Percentiles rank a stretch among this genome's conserved stretches.
phyloP scores from a whole-genome alignment of 768 basidiomycete species.

The Boletus patriciae region DNA sequence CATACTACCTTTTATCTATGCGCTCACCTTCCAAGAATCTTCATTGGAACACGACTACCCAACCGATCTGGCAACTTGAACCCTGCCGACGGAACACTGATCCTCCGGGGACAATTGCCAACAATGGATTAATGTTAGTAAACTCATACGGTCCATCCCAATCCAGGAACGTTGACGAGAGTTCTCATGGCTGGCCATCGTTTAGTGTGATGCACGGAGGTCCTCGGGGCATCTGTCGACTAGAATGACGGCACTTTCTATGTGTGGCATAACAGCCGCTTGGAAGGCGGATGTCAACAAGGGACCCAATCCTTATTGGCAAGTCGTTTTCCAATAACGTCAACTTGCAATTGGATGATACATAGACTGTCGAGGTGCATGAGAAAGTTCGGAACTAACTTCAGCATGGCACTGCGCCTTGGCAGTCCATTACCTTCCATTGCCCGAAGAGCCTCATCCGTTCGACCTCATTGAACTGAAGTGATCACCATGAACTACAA shows the following conservation, averaged over 20 bases:
- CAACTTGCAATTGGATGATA: neutral
- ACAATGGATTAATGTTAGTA: no score
- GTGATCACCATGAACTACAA: neutral
- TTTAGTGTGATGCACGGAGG: neutral
- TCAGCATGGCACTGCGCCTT: no score
- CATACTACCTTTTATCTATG: slow-evolving; percentile 13
- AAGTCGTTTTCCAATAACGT: neutral
- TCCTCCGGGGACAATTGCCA: no score
- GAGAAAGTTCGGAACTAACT: no score
- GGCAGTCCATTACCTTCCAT: no score
- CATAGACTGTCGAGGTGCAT: slow-evolving; percentile 9
- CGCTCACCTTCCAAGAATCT: neutral
- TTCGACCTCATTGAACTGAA: no score
- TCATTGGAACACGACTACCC: neutral
- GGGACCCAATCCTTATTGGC: neutral
- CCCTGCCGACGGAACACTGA: neutral
- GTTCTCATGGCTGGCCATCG: neutral
- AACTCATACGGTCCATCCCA: no score
- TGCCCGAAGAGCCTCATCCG: no score
- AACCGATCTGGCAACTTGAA: neutral
- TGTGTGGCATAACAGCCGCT: neutral
- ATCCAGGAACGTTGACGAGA: neutral
- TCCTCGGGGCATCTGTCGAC: neutral
- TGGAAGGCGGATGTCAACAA: neutral
- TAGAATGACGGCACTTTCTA: neutral